phyloP scores from a whole-genome alignment of 78 protist species.

The Dictyostelium firmibasis region DNA sequence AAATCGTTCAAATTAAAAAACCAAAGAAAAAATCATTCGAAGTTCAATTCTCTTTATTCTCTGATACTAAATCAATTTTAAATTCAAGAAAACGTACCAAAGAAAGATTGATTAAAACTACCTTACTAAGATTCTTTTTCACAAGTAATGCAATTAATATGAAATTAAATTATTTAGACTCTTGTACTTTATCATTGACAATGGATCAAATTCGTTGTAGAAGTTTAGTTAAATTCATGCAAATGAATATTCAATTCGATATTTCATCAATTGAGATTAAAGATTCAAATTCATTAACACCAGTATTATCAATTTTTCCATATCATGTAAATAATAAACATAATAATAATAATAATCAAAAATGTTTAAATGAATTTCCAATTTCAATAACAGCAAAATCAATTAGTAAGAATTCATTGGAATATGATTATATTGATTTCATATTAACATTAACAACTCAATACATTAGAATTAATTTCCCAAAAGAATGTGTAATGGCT shows the following conservation, averaged over 20 bases:
- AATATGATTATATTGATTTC: constrained; percentile 68
- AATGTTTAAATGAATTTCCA: background rate
- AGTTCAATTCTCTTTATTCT: background rate
- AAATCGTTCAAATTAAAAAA: constrained; percentile 10
- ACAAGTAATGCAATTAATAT: background rate
- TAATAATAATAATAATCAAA: background rate
- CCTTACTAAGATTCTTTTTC: constrained; percentile 46
- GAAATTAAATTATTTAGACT: constrained; percentile 6
- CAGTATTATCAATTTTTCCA: constrained; percentile 40
- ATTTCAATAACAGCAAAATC: background rate
- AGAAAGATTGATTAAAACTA: constrained; percentile 17
- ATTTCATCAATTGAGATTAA: constrained; percentile 13
- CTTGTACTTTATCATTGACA: background rate
- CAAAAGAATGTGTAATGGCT: constrained; percentile 56
- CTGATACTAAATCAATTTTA: constrained; percentile 50
- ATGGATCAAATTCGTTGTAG: constrained; percentile 26
- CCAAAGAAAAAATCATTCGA: constrained; percentile 9
- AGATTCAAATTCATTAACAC: constrained; percentile 48
- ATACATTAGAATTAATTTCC: constrained; percentile 28
- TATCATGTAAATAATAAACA: background rate
- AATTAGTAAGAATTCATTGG: constrained; percentile 62
- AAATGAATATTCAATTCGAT: constrained; percentile 46
- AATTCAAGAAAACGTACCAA: constrained; percentile 58
- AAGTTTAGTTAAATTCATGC: constrained; percentile 42
- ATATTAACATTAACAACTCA: constrained; percentile 12